phyloP scores from a whole-genome alignment of 2,329 filamentous ascomycete genomes.

The Scytalidium lignicola region DNA sequence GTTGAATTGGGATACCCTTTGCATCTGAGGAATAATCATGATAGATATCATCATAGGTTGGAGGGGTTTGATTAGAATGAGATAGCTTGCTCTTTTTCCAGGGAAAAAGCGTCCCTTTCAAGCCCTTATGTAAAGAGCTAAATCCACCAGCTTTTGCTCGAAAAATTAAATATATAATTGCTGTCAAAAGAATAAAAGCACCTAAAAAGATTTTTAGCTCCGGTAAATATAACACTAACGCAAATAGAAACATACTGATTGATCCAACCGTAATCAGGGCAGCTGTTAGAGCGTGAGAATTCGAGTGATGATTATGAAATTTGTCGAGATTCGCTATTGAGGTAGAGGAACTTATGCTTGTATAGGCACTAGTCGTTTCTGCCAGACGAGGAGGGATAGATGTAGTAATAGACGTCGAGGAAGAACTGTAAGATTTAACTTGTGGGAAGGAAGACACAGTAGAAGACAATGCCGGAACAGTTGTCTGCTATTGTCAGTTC shows the following conservation, averaged over 20 bases:
- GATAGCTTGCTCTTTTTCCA: neutral
- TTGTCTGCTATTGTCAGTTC: too few relatives aligned
- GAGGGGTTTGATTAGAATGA: neutral
- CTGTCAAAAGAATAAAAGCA: slow-evolving; percentile 22
- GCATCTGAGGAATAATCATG: slow-evolving; percentile 11
- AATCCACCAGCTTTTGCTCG: slow-evolving; percentile 10
- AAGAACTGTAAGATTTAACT: neutral
- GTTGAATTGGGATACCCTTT: slow-evolving; percentile 11
- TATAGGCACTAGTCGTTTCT: neutral
- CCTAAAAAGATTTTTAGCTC: slow-evolving; percentile 12
- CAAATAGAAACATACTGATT: slow-evolving; percentile 18
- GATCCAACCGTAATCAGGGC: slow-evolving; percentile 21
- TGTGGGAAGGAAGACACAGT: too few relatives aligned
- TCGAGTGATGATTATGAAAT: neutral
- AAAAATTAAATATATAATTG: slow-evolving; percentile 20
- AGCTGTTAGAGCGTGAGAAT: neutral
- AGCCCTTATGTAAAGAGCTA: too few relatives aligned
- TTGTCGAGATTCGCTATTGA: neutral
- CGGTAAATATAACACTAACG: too few relatives aligned
- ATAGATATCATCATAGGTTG: neutral
- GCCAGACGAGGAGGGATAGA: neutral
- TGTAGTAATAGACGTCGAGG: neutral
- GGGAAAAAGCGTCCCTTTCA: neutral
- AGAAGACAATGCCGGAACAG: too few relatives aligned
- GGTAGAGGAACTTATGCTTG: neutral